Evolutionary conservation across 176 grass and related monocot genomes (phyloP), one percentile per base, ranked within the genome.

Genomic region (Carex parvula): DNA sequence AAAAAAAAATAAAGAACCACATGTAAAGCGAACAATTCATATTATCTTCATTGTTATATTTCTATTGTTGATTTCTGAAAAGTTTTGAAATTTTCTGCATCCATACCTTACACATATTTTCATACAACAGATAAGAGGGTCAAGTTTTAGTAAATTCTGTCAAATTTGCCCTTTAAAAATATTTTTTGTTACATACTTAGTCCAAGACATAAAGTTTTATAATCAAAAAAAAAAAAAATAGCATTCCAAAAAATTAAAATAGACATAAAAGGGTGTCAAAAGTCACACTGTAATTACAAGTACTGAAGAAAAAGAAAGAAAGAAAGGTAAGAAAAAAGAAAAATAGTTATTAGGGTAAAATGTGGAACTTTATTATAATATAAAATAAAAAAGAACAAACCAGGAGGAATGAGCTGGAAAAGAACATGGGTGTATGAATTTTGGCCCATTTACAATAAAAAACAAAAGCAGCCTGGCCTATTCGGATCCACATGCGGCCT

Each of bases 381-480:
- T 52, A 73, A 73, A 69, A 70, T 21, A 8, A 57, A 77, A 77
- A 35, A 18, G 13, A 78, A 78, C 15, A 77, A 77, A 78, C 2
- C 6, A 52, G 35, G 33, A 50, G 81, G 62, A 50, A 66, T 69
- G 81, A 83, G 81, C 81, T 83, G 81, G 81, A 44, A 82, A 80
- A 66, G 80, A 82, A 82, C 60, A 52, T 82, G 80, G 60, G 21
- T 55, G 62, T 54, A 9, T 42, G 80, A 83, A 83, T 68, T 56
- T 83, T 35, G 81, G 81, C 81, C 62, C 62, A 53, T 81, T 83
- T 50, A 54, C 60, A 66, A 30, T 83, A 69, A 83, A 69, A 32
- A 48, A 82, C 60, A 82, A 82, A 83, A 83, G 81, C 81, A 83
- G 62, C 81, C 58, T 83, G 62, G 62, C 42, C 42, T 30, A 68